A percentile compares a stretch with the other conserved stretches of the same genome.
Conservation (phyloP, 192 early-diverging fungal genomes). For the Geranomyces michiganensis region DNA sequence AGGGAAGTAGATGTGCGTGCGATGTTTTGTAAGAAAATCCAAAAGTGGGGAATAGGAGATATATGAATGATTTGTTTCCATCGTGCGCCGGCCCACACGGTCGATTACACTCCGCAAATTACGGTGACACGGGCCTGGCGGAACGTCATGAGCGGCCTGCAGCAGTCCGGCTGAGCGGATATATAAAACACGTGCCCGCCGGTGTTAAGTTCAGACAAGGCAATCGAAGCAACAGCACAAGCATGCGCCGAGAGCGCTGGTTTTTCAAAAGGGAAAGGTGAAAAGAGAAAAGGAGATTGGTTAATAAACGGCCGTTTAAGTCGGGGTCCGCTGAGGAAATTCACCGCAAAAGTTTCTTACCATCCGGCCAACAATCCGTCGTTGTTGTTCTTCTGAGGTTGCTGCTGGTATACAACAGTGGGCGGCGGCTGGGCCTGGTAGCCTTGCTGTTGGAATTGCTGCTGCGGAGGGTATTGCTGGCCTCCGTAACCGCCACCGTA, state of each 20-base stretch:
- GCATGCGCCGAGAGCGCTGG: neutral
- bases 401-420: constrained; percentile 1
- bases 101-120: too few species aligned
- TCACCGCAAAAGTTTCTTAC: neutral
- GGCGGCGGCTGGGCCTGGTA: neutral
- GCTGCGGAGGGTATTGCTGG: neutral
- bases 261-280: neutral
- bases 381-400: constrained; percentile 6
- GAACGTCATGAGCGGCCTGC: too few species aligned
- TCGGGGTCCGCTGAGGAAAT: too few species aligned
- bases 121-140: too few species aligned
- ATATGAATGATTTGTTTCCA: too few species aligned
- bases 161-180: too few species aligned
- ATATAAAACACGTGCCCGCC: too few species aligned
- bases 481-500: neutral
- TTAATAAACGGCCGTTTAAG: too few species aligned
- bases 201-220: neutral
- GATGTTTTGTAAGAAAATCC: too few species aligned
- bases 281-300: neutral
- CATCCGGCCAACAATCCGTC: neutral
- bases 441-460: neutral
- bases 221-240: constrained; percentile 9
- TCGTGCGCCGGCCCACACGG: too few species aligned
- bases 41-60: too few species aligned
- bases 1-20: too few species aligned